Evolutionary conservation across 345 rosid species (phyloP).

Genomic region (Euphorbia pulcherrima): DNA sequence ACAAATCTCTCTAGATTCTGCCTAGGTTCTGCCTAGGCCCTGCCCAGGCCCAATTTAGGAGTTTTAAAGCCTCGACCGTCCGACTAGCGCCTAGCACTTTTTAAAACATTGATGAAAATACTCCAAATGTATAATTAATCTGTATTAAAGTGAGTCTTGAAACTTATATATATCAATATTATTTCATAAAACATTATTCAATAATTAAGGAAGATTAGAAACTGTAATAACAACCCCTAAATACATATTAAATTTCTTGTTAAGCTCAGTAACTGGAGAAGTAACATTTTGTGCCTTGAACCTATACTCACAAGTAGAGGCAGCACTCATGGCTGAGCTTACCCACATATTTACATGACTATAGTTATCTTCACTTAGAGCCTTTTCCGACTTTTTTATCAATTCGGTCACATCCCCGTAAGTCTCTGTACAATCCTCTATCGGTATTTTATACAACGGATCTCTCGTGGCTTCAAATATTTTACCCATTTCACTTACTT

Average conservation of each 20-base stretch:
- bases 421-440: neutral
- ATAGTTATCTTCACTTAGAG: conserved; percentile 8
- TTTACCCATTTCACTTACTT: neutral
- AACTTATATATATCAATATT: neutral
- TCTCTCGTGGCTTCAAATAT: neutral
- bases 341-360: conserved; percentile 22
- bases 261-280: conserved; percentile 21
- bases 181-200: neutral
- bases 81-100: too few species aligned
- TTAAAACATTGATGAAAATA: too few species aligned
- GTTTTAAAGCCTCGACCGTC: too few species aligned
- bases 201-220: conserved; percentile 7
- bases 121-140: too few species aligned
- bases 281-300: conserved; percentile 3
- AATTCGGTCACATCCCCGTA: neutral
- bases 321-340: conserved; percentile 24
- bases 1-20: too few species aligned
- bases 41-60: too few species aligned
- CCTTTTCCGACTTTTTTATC: conserved; percentile 24
- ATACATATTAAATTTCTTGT: conserved; percentile 11
- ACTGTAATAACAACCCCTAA: conserved; percentile 22
- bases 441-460: neutral
- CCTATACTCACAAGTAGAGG: conserved; percentile 28
- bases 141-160: too few species aligned
- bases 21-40: too few species aligned